Percentiles rank a stretch among this genome's conserved stretches.
These are phyloP conservation scores for Usnea hakonensis DNA, from an alignment of 495 filamentous ascomycete species.

Conservation along the genomic window DNA sequence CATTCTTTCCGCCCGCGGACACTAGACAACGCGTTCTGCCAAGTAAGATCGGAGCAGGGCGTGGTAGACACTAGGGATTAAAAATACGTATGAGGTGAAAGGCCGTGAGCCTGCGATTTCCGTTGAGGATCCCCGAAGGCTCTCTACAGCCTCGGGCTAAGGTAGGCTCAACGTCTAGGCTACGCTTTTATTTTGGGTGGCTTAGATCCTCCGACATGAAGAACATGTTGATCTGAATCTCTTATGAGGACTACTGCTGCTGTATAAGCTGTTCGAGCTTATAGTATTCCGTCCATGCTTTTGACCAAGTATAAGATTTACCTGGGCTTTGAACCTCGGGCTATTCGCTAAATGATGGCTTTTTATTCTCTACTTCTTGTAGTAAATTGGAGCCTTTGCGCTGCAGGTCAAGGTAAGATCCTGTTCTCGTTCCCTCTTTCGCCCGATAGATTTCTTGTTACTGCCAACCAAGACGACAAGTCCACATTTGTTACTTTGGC, in stretches of 20 bases:
- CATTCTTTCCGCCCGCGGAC: neutral
- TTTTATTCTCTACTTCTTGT: neutral
- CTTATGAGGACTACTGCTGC: neutral
- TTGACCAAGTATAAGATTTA: neutral
- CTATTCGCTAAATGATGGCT: neutral
- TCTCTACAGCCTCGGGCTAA: neutral
- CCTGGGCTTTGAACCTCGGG: neutral
- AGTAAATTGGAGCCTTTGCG: neutral
- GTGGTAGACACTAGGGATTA: neutral
- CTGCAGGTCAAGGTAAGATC: neutral
- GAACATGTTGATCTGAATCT: neutral
- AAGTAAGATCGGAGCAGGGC: neutral
- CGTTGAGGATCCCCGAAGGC: neutral
- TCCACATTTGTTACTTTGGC: neutral
- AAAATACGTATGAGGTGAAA: too few relatives aligned
- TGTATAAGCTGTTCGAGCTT: neutral
- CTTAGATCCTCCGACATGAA: neutral
- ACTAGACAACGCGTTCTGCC: neutral
- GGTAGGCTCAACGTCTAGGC: neutral
- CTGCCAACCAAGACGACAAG: neutral
- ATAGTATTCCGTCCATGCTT: neutral
- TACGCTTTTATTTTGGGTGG: neutral
- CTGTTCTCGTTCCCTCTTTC: neutral
- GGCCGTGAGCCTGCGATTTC: neutral
- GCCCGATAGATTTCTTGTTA: too few relatives aligned